phyloP scores from a whole-genome alignment of 106 monocot genomes.

The Ottelia alismoides region DNA sequence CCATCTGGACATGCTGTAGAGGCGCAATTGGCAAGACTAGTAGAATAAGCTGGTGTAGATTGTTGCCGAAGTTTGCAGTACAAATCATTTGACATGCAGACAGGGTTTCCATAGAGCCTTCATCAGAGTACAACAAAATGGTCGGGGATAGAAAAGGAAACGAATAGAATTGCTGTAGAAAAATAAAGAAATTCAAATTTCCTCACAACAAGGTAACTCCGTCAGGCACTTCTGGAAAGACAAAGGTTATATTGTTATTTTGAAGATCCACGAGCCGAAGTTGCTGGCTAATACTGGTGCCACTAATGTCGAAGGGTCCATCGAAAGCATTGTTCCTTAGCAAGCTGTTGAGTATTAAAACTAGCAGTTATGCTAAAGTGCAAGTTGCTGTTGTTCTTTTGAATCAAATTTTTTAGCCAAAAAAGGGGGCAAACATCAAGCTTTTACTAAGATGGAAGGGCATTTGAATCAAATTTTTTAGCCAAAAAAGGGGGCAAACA shows the following conservation, averaged over 20 bases:
- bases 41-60: constrained; percentile 24
- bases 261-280: constrained; percentile 45
- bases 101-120: constrained; percentile 61
- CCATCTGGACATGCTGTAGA: constrained; percentile 18
- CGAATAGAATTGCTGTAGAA: no score
- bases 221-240: constrained; percentile 5
- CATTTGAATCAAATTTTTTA: no score
- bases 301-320: constrained; percentile 41
- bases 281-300: constrained; percentile 15
- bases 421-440: no score
- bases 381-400: no score
- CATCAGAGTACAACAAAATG: not conserved
- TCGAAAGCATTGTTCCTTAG: constrained; percentile 36
- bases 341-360: constrained; percentile 16
- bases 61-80: constrained; percentile 27
- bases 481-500: no score
- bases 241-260: constrained; percentile 31
- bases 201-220: constrained; percentile 33
- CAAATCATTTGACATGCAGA: constrained; percentile 14
- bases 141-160: no score
- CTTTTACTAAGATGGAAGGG: no score
- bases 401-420: not conserved
- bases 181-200: no score
- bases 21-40: constrained; percentile 25
- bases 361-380: no score